Percentiles rank a stretch among this genome's conserved stretches.
phyloP scores from a whole-genome alignment of 2,329 filamentous ascomycete species.

The Nigrospora oryzae region DNA sequence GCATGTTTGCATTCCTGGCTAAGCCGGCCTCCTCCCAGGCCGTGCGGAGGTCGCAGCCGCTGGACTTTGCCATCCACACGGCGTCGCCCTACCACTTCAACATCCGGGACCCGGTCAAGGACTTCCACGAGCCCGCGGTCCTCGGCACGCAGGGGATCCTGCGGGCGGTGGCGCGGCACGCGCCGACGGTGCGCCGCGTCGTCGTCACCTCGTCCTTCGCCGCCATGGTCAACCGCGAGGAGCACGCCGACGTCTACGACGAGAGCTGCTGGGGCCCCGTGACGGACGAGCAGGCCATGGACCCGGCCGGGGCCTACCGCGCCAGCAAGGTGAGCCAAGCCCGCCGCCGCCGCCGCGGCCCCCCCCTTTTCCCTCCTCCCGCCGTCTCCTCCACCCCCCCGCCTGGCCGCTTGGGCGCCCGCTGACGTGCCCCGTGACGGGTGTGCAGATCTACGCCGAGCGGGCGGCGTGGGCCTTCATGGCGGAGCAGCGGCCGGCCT shows the following conservation, averaged over 20 bases:
- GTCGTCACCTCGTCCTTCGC: constrained; percentile 49
- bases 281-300: constrained; percentile 27
- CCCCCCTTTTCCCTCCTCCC: too few species aligned
- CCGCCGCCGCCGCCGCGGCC: too few species aligned
- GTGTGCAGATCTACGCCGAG: neutral
- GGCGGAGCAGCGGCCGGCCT: neutral
- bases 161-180: constrained; percentile 51
- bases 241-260: constrained; percentile 28
- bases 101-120: constrained; percentile 21
- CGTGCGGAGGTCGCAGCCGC: too few species aligned
- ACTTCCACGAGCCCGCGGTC: constrained; percentile 45
- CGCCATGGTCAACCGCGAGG: constrained; percentile 26
- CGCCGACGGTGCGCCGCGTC: constrained; percentile 57
- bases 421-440: too few species aligned
- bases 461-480: neutral
- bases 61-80: neutral
- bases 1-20: too few species aligned
- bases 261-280: constrained; percentile 42
- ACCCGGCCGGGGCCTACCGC: neutral
- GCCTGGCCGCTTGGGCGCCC: too few species aligned
- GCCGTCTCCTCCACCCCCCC: too few species aligned
- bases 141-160: constrained; percentile 58
- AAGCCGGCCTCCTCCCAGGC: too few species aligned
- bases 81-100: neutral
- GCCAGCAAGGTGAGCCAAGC: neutral